Evolutionary conservation across 768 basidiomycete species (phyloP).

Genomic region (Rhizopogon vesiculosus): DNA sequence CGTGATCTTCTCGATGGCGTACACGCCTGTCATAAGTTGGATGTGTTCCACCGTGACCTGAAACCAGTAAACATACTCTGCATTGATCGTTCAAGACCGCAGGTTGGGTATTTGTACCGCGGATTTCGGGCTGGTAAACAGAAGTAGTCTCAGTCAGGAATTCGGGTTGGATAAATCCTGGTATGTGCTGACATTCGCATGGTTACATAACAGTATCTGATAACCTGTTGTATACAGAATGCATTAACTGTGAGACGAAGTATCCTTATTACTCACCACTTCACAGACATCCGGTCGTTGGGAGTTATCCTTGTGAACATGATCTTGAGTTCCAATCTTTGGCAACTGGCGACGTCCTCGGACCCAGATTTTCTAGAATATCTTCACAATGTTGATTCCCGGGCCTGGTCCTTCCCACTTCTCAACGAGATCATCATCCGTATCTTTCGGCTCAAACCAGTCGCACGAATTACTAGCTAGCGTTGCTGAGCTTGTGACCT

Average conservation of each 20-base stretch:
- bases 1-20: constrained; percentile 76
- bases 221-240: constrained; percentile 36
- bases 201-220: background rate
- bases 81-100: constrained; percentile 27
- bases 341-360: constrained; percentile 61
- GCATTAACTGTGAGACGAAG: constrained; percentile 40
- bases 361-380: constrained; percentile 69
- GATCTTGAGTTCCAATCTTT: constrained; percentile 67
- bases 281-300: constrained; percentile 62
- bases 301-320: constrained; percentile 83
- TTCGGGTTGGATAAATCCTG: constrained; percentile 69
- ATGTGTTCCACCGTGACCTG: constrained; percentile 81
- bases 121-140: constrained; percentile 75
- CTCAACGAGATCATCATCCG: constrained; percentile 67
- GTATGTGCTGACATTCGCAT: constrained; percentile 29
- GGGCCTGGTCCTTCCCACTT: constrained; percentile 64
- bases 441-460: constrained; percentile 67
- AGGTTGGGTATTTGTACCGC: constrained; percentile 56
- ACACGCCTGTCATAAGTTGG: constrained; percentile 62
- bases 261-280: constrained; percentile 10
- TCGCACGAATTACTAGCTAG: constrained; percentile 42
- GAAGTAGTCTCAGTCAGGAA: constrained; percentile 37
- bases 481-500: constrained; percentile 58
- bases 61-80: constrained; percentile 83
- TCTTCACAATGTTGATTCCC: constrained; percentile 56